Evolutionary conservation across 192 early-diverging fungal species (phyloP), one percentile per base, ranked within the genome.

Genomic region (Pilaira anomala): DNA sequence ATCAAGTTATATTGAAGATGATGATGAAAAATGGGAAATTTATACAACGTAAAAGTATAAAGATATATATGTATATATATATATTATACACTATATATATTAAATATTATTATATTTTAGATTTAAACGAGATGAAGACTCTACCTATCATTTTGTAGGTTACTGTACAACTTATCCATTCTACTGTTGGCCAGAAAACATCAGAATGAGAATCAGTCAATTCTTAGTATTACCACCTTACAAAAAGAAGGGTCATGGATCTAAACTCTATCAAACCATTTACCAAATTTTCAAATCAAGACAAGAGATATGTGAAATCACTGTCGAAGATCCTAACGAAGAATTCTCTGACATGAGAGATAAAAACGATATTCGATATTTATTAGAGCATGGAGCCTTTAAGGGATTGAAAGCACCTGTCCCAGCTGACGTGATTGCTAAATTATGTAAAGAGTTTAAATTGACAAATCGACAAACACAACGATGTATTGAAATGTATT

Each of bases 311-410:
- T 64, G 71, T 29, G 83, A 88, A 67, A 71, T 89, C 44, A 85
- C 82, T 57, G 96, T 98, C 11, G 96, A 98, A 72, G 93, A 96
- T 69, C 93, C 94, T 4, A 96, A 92, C 67, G 93, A 96, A 54
- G 83, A 78, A 0, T 98, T 96, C 67, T 79, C 79, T 53, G 89
- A 90, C 62, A 70, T 98, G 72, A 84, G 96, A 3, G 96, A 98
- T 59, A 83, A 84, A 63, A 87, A 86, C 67, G 96, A 96, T 68
- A 72, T 94, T 72, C 73, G 78, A 25, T 73, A 74, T 22, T 75
- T 98, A 46, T 61, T 83, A 7, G 60, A 79, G 1, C 71, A 79
- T 8, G 71, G 76, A 5, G 83, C 78, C 3, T 88, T 91, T 49
- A 81, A 83, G 24, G 78, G 79, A 6, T 51, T 95, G 6, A 48